Conservation (phyloP, 2,329 filamentous ascomycete genomes). For the Uncinocarpus reesii region DNA sequence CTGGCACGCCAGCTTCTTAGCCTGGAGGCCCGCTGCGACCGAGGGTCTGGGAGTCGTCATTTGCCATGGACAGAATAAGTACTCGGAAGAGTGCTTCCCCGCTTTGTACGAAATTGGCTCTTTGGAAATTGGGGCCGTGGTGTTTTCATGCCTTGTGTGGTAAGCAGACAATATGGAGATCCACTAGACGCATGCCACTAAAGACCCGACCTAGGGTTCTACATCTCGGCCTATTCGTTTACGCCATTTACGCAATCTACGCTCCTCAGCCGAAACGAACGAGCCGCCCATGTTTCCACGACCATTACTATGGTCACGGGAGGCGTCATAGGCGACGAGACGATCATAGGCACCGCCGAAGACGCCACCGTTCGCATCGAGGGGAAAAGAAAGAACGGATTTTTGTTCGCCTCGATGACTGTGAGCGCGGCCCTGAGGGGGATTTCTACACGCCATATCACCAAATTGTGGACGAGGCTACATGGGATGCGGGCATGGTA, state of each 20-base stretch:
- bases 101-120: slow-evolving; percentile 24
- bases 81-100: slow-evolving; percentile 24
- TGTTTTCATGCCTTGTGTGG: slow-evolving; percentile 23
- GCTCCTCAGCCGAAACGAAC: background rate
- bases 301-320: background rate
- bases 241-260: slow-evolving; percentile 7
- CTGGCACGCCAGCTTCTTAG: slow-evolving; percentile 24
- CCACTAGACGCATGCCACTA: background rate
- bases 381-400: slow-evolving; percentile 12
- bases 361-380: slow-evolving; percentile 3
- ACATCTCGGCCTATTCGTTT: slow-evolving; percentile 6
- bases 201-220: background rate
- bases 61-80: slow-evolving; percentile 23
- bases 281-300: background rate
- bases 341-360: background rate
- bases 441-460: slow-evolving; percentile 10
- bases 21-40: slow-evolving; percentile 20
- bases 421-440: background rate
- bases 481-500: background rate
- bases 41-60: slow-evolving; percentile 12
- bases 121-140: slow-evolving; percentile 24
- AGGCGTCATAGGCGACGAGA: background rate
- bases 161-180: slow-evolving; percentile 6
- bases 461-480: slow-evolving; percentile 5
- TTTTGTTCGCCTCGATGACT: slow-evolving; percentile 7